Percentiles rank a stretch among this genome's conserved stretches.
These are phyloP conservation scores for Podospora pseudocomata DNA, from an alignment of 495 filamentous ascomycete genomes.

Conservation along the genomic window DNA sequence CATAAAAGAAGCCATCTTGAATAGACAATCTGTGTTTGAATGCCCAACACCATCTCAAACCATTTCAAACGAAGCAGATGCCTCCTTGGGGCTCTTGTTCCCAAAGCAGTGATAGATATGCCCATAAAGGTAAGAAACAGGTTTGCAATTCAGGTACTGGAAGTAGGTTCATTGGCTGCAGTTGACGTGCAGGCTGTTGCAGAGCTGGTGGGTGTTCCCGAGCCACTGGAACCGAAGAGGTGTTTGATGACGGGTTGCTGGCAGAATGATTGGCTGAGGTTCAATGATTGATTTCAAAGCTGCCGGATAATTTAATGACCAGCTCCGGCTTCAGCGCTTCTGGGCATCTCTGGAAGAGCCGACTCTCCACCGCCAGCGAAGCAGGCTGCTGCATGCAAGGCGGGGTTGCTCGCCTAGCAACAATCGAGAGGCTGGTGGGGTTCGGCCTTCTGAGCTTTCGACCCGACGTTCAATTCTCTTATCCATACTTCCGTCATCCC, in stretches of 20 bases:
- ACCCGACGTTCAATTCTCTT: conserved; percentile 36
- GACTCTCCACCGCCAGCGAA: conserved; percentile 5
- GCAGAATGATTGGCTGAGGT: background rate
- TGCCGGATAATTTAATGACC: conserved; percentile 4
- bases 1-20: conserved; percentile 1
- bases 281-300: conserved; percentile 2
- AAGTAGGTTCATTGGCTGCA: background rate
- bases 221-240: background rate
- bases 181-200: conserved; percentile 1
- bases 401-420: conserved; percentile 35
- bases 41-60: background rate
- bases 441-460: conserved; percentile 38
- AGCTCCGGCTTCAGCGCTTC: background rate
- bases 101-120: background rate
- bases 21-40: background rate
- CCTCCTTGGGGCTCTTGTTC: background rate
- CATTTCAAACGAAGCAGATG: background rate
- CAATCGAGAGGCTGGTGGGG: conserved; percentile 42
- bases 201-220: background rate
- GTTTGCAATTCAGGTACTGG: background rate
- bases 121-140: background rate
- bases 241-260: background rate
- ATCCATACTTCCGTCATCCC: conserved; percentile 34
- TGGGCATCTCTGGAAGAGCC: conserved; percentile 3
- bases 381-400: conserved; percentile 19